Conservation (phyloP, 345 rosid species). For the Acer campestre region DNA sequence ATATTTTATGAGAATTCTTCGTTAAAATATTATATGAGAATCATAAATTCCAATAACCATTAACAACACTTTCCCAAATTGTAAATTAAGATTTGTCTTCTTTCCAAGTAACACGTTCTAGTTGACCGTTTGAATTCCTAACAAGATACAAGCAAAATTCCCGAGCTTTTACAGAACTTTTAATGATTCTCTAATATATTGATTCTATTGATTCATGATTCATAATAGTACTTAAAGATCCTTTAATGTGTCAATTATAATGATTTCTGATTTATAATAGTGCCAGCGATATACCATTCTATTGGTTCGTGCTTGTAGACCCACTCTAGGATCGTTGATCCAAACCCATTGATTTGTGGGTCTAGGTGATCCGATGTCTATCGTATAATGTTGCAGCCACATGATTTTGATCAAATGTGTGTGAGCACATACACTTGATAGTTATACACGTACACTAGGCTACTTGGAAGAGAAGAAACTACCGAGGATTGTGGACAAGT, state of each 20-base stretch:
- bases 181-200: too few relatives aligned
- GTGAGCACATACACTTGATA: not conserved
- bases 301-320: not conserved
- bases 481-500: constrained; percentile 18
- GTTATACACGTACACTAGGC: too few relatives aligned
- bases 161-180: too few relatives aligned
- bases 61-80: not conserved
- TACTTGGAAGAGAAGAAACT: constrained; percentile 32
- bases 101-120: not conserved
- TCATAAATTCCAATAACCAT: not conserved
- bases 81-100: not conserved
- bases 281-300: too few relatives aligned
- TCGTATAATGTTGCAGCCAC: too few relatives aligned
- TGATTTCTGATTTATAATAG: too few relatives aligned
- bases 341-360: not conserved
- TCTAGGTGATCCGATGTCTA: not conserved
- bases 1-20: not conserved
- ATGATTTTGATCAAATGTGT: constrained; percentile 1
- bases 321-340: not conserved
- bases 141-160: too few relatives aligned
- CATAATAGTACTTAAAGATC: too few relatives aligned
- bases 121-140: not conserved
- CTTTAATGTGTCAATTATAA: too few relatives aligned
- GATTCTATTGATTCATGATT: too few relatives aligned
- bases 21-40: not conserved